phyloP scores from a whole-genome alignment of 2,329 filamentous ascomycete genomes.

The Xylariaceae sp. region DNA sequence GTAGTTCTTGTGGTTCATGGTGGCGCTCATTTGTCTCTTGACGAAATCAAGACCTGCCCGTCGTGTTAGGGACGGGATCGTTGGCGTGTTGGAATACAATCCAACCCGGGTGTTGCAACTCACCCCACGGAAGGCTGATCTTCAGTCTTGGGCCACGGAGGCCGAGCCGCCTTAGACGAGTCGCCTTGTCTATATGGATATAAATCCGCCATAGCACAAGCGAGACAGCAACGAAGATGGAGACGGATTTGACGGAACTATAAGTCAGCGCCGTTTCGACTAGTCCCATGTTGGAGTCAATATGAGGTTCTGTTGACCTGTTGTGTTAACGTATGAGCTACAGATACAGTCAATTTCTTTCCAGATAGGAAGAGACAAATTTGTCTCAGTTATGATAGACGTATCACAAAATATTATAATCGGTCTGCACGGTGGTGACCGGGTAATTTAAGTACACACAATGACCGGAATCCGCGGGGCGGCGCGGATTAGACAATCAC shows the following conservation, averaged over 20 bases:
- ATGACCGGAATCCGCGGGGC: too few relatives aligned
- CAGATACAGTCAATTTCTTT: neutral
- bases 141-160: constrained; percentile 44
- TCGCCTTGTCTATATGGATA: constrained; percentile 44
- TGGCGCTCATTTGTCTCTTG: constrained; percentile 55
- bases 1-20: constrained; percentile 57
- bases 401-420: too few relatives aligned
- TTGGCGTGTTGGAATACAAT: neutral
- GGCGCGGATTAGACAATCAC: too few relatives aligned
- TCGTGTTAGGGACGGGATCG: constrained; percentile 3
- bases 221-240: constrained; percentile 42
- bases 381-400: too few relatives aligned
- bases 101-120: constrained; percentile 16
- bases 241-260: constrained; percentile 45
- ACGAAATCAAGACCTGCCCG: constrained; percentile 67
- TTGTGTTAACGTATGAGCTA: neutral
- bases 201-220: constrained; percentile 44
- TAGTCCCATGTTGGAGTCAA: constrained; percentile 47
- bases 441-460: too few relatives aligned
- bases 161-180: constrained; percentile 48
- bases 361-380: neutral
- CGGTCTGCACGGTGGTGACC: too few relatives aligned
- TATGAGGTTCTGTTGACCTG: neutral
- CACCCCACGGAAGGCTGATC: constrained; percentile 51
- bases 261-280: constrained; percentile 51